Evolutionary conservation across 371 early-diverging fungal species (phyloP), one percentile per base, ranked within the genome.

Genomic region (Apophysomyces sp.): DNA sequence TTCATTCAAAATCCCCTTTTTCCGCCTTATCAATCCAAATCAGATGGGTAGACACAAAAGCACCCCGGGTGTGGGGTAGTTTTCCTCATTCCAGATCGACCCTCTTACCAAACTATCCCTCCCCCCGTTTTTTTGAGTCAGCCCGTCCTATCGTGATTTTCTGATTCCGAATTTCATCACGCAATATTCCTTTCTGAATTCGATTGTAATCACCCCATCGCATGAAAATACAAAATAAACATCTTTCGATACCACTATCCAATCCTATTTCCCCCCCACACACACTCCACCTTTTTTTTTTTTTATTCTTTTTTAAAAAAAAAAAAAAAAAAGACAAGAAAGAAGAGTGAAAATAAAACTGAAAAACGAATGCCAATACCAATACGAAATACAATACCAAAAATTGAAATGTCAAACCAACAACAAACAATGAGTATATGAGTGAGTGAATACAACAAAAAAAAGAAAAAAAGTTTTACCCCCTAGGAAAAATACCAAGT

Each of bases 1-100:
- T 24, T 49, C 44, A 18, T 9, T 9, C 27, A 29, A 55, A n/a
- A n/a, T 54, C 31, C 55, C 31, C 55, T 54, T 4, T 21, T 21
- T 39, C 57, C 49, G 49, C 24, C 49, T 44, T 44, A 44, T 44
- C 57, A 57, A 37, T 37, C 57, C 37, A 57, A 40, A 18, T 57
- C 57, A 44, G 49, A 44, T 44, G 49, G 49, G 9, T 9, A 44
- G 9, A 44, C 49, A 44, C 21, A n/a, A 18, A 44, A 21, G 49
- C 49, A 44, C 49, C 49, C 49, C 49, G 49, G 49, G 24, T 44
- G 49, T 44, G 49, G 49, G 49, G 49, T 44, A 44, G 24, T n/a
- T n/a, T n/a, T 13, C 49, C 49, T 44, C 49, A 44, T 44, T 44
- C 49, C 49, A 44, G 49, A 44, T 44, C 49, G 24, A 44, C 24